A percentile compares a stretch with the other conserved stretches of the same genome.
phyloP scores from a whole-genome alignment of 805 yeast species.

The Starmerella tilneyi region DNA sequence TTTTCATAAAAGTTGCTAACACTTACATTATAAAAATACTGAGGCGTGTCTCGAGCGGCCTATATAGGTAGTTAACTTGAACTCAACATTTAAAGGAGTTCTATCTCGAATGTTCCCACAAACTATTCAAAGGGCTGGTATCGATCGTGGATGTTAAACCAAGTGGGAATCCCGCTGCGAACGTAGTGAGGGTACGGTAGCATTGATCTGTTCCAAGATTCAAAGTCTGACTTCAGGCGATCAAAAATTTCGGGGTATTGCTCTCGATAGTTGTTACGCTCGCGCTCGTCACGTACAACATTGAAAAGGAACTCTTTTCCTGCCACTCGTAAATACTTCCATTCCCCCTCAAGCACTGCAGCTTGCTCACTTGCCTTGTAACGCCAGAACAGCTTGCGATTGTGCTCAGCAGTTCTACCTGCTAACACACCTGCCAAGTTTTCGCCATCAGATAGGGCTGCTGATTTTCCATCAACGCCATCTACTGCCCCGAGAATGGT shows the following conservation, averaged over 20 bases:
- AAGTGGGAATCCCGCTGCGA: background rate
- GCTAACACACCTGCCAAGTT: constrained; percentile 31
- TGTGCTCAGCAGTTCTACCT: constrained; percentile 21
- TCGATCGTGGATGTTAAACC: constrained; percentile 6
- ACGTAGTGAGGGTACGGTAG: constrained; percentile 11
- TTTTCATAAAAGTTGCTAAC: no score
- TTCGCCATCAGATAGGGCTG: constrained; percentile 42
- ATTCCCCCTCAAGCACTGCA: constrained; percentile 22
- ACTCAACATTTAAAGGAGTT: background rate
- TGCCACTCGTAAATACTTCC: constrained; percentile 22
- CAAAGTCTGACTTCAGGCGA: constrained; percentile 41
- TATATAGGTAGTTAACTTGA: background rate
- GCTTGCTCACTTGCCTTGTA: constrained; percentile 21
- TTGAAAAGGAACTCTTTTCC: constrained; percentile 26
- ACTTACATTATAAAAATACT: no score
- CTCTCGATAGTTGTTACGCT: constrained; percentile 38
- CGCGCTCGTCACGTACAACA: constrained; percentile 41
- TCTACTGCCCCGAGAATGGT: constrained; percentile 37
- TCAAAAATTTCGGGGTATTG: constrained; percentile 33
- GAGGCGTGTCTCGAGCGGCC: no score
- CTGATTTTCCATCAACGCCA: constrained; percentile 37
- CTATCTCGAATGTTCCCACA: background rate
- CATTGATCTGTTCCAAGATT: constrained; percentile 29
- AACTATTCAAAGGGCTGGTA: background rate
- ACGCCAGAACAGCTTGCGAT: constrained; percentile 24